A percentile compares a stretch with the other conserved stretches of the same genome.
Conservation (phyloP, 73 alveolate species). For the Uronychia binucleata region DNA sequence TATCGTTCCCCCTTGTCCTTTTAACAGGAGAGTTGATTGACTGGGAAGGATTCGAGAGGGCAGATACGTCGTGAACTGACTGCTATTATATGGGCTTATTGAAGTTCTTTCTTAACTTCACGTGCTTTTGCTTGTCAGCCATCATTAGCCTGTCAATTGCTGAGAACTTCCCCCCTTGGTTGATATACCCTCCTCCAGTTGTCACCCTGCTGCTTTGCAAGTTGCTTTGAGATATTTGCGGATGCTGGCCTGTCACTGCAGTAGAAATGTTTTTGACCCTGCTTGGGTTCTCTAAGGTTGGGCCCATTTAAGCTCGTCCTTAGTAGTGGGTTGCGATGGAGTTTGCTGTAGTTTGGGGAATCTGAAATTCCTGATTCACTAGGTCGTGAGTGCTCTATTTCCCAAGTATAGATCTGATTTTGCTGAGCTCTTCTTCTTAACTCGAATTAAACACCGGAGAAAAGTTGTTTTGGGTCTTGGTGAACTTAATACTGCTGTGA, state of each 20-base stretch:
- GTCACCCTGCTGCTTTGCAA: neutral
- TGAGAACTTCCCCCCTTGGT: neutral
- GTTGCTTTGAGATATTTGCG: neutral
- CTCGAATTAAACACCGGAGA: neutral
- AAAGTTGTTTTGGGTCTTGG: neutral
- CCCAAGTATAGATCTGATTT: neutral
- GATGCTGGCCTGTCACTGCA: no score
- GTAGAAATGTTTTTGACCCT: no score
- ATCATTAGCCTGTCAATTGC: neutral
- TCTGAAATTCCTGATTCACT: neutral
- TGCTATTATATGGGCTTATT: neutral
- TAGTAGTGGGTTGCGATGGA: neutral
- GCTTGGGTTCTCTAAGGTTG: no score
- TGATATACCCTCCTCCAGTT: neutral
- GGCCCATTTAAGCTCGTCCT: neutral
- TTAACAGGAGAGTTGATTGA: neutral
- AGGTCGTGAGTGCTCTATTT: neutral
- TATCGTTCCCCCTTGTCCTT: neutral
- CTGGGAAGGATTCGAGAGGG: neutral
- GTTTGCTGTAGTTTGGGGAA: neutral
- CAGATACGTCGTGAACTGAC: neutral
- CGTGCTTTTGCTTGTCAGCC: neutral
- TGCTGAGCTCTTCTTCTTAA: neutral
- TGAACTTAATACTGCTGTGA: no score
- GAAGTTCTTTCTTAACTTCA: neutral